Conservation (phyloP, 129 eudicot species). For the Helianthus tuberosus region DNA sequence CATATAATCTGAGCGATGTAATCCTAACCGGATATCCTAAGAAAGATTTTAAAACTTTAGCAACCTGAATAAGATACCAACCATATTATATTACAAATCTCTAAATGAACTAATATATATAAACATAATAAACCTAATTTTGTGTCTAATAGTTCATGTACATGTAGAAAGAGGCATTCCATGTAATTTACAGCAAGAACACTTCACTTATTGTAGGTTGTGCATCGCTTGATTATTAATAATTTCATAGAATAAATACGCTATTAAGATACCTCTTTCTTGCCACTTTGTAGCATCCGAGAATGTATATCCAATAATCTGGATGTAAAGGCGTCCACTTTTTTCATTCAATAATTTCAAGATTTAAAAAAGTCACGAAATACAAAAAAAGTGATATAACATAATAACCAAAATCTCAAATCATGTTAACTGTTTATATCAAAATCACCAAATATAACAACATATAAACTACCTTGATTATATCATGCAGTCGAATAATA, state of each 20-base stretch:
- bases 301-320: constrained; percentile 90
- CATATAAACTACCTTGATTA: too few species aligned
- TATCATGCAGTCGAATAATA: too few species aligned
- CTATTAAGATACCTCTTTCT: constrained; percentile 66
- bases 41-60: constrained; percentile 22
- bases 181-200: constrained; percentile 19
- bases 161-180: not conserved
- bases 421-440: too few species aligned
- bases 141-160: constrained; percentile 8
- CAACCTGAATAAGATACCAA: constrained; percentile 19
- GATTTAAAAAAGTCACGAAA: too few species aligned
- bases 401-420: too few species aligned
- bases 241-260: not conserved
- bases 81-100: too few species aligned
- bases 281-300: constrained; percentile 76
- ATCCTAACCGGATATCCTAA: constrained; percentile 95
- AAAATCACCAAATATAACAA: too few species aligned
- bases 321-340: constrained; percentile 83
- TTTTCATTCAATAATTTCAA: constrained; percentile 66
- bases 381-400: too few species aligned
- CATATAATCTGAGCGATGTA: constrained; percentile 98
- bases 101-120: too few species aligned
- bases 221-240: not conserved
- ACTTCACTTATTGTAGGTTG: not conserved
- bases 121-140: too few species aligned